Evolutionary conservation across 495 filamentous ascomycete species (phyloP).

Genomic region (Penicillium longicatenatum): DNA sequence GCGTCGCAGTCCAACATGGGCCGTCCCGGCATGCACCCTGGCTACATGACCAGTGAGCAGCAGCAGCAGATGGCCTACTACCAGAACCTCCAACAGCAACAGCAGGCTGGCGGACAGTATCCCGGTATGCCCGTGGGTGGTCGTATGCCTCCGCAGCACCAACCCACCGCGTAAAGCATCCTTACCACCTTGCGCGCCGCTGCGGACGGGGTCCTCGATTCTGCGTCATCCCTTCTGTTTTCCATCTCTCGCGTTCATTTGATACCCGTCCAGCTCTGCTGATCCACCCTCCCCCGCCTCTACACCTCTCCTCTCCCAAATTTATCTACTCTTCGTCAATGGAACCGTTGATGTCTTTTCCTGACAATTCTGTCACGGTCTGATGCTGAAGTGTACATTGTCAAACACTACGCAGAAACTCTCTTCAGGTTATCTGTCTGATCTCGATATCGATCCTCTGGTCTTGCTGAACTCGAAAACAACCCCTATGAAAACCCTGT

Average conservation of each 20-base stretch:
- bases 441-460: not conserved
- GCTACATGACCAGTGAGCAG: conserved; percentile 59
- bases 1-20: conserved; percentile 54
- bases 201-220: conserved; percentile 51
- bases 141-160: conserved; percentile 58
- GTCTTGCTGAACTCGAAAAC: conserved; percentile 6
- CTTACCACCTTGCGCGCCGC: conserved; percentile 13
- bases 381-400: conserved; percentile 30
- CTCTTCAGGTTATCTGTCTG: conserved; percentile 14
- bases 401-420: conserved; percentile 18
- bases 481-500: conserved; percentile 19
- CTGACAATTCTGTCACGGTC: not conserved
- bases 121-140: conserved; percentile 56
- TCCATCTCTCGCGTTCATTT: conserved; percentile 42
- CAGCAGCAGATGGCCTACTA: conserved; percentile 62
- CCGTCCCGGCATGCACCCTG: conserved; percentile 52
- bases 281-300: conserved; percentile 26
- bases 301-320: conserved; percentile 3
- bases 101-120: conserved; percentile 57
- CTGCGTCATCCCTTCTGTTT: conserved; percentile 29
- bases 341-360: not conserved
- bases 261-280: conserved; percentile 46
- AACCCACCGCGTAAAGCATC: conserved; percentile 50
- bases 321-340: not conserved
- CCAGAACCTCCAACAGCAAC: conserved; percentile 58